A percentile compares a stretch with the other conserved stretches of the same genome.
Conservation (phyloP, 164 flowering plant genomes). For the Macadamia integrifolia region DNA sequence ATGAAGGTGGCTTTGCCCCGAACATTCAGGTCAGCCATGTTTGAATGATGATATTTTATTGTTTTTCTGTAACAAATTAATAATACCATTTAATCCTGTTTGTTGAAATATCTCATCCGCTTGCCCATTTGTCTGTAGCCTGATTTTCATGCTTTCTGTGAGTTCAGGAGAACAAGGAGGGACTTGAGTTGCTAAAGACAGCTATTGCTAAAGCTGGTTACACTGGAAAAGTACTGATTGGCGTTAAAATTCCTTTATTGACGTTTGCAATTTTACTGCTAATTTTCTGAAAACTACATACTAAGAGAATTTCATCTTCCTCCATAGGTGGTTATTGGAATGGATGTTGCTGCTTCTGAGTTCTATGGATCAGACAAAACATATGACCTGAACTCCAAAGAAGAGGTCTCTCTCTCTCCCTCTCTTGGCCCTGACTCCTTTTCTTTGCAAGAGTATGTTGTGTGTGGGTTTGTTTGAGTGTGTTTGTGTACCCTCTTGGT, state of each 20-base stretch:
- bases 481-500: too few species aligned
- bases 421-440: neutral
- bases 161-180: slow-evolving; percentile 86
- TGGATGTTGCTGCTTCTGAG: slow-evolving; percentile 98
- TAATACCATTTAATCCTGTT: too few species aligned
- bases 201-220: slow-evolving; percentile 93
- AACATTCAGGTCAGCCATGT: slow-evolving; percentile 58
- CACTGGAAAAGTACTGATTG: slow-evolving; percentile 43
- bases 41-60: neutral
- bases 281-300: neutral
- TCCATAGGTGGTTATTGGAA: slow-evolving; percentile 78
- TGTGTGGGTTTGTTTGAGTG: too few species aligned
- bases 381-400: slow-evolving; percentile 88
- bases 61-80: too few species aligned
- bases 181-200: slow-evolving; percentile 84
- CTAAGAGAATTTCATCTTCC: neutral
- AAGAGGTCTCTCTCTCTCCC: slow-evolving; percentile 42
- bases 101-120: too few species aligned
- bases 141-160: neutral
- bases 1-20: slow-evolving; percentile 98
- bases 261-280: neutral
- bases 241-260: neutral
- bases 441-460: too few species aligned
- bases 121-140: neutral
- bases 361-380: slow-evolving; percentile 64